Evolutionary conservation across 2,329 filamentous ascomycete species (phyloP).

Genomic region (Pestalotiopsis sp.): DNA sequence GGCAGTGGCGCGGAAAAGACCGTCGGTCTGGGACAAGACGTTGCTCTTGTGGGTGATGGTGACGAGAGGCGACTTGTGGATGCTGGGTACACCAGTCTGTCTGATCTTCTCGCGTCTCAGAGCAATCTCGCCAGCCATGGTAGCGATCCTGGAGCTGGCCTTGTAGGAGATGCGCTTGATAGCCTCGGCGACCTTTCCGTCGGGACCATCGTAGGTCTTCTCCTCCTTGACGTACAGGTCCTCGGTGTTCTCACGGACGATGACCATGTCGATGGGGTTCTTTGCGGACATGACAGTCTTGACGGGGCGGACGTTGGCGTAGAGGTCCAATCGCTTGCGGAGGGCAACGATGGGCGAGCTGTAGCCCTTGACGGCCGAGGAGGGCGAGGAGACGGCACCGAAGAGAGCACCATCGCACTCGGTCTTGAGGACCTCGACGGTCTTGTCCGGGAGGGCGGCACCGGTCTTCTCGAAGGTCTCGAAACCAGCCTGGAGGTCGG

Average conservation of each 20-base stretch:
- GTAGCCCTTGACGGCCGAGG: constrained; percentile 89
- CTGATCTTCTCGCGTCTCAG: constrained; percentile 82
- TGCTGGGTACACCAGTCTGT: constrained; percentile 54
- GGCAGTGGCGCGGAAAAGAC: constrained; percentile 84
- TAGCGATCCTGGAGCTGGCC: constrained; percentile 82
- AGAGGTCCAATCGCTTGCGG: constrained; percentile 91
- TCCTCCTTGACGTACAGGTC: constrained; percentile 98
- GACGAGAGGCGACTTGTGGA: constrained; percentile 73
- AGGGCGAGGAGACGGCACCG: constrained; percentile 91
- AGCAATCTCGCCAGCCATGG: constrained; percentile 94
- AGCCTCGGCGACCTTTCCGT: constrained; percentile 89
- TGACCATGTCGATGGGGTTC: constrained; percentile 89
- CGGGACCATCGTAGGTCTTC: constrained; percentile 73
- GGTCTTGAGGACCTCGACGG: constrained; percentile 82
- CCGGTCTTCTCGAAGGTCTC: constrained; percentile 92
- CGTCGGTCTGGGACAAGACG: constrained; percentile 94
- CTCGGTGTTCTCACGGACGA: constrained; percentile 98
- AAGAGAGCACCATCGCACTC: constrained; percentile 97
- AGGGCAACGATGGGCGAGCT: constrained; percentile 95
- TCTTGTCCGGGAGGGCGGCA: constrained; percentile 84
- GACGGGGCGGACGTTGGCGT: constrained; percentile 96
- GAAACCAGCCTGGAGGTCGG: constrained; percentile 90
- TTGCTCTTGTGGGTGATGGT: constrained; percentile 99
- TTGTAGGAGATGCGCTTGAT: constrained; percentile 95
- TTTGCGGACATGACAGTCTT: constrained; percentile 72